Evolutionary conservation across 345 rosid genomes (phyloP).

Genomic region (Eucalyptus tenuipes): DNA sequence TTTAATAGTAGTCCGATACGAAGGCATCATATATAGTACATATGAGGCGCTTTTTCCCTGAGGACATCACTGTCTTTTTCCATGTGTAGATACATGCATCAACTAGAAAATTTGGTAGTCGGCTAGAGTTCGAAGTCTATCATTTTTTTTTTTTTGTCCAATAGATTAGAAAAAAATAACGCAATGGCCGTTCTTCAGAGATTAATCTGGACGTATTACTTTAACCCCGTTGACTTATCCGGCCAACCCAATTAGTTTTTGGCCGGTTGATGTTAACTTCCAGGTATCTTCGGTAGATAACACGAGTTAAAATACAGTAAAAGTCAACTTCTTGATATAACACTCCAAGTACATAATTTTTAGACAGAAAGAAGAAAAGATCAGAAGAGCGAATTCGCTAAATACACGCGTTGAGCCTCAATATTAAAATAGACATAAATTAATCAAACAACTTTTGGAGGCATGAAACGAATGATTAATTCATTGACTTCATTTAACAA

Average conservation of each 20-base stretch:
- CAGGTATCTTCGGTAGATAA: background rate
- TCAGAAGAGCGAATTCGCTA: background rate
- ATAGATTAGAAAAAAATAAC: background rate
- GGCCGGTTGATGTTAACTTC: background rate
- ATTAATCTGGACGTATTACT: background rate
- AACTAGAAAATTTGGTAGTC: background rate
- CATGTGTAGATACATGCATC: background rate
- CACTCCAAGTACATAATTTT: background rate
- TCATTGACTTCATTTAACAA: background rate
- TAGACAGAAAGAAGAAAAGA: background rate
- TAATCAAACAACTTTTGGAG: background rate
- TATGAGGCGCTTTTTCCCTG: background rate
- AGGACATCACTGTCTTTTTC: background rate
- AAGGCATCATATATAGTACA: background rate
- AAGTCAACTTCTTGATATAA: background rate
- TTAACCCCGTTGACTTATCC: background rate
- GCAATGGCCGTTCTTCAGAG: background rate
- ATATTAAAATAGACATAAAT: background rate
- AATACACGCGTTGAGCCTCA: background rate
- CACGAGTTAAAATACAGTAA: background rate
- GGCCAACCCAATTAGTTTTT: background rate
- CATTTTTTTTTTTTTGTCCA: background rate
- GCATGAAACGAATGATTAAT: background rate
- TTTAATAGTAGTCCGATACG: background rate
- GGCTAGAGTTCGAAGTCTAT: background rate